Base-by-base conservation (phyloP, 768 basidiomycete species). In the Russula vinacea region DNA sequence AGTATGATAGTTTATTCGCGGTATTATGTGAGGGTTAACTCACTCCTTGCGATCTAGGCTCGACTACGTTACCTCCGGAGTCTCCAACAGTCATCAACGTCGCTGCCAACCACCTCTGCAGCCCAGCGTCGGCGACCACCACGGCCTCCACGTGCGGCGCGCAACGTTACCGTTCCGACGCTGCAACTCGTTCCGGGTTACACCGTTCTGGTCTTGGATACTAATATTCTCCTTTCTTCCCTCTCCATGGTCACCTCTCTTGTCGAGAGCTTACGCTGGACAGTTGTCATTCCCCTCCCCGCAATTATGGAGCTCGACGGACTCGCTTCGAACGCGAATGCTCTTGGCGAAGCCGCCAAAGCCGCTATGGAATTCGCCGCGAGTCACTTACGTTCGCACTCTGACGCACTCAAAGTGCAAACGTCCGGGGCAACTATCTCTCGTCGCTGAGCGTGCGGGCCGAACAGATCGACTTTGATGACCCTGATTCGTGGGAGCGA, bases 231-330 rank as follows among this genome's bases (percentile, higher is more conserved):
- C 0, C 81, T 98, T 17, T 89, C 92, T 0, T 93, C 92, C 0
- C 79, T 98, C 5, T 74, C 85, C 0, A 78, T 89, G 68, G 80
- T 99, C 63, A 74, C 83, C 0, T 82, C 86, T 14, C 79, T 98
- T 63, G 79, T 98, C 57, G 92, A 96, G 73, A 86, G 85, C 64
- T 75, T 85, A 19, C 79, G 78, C 32, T 98, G 94, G 94, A 97
- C 92, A 0, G 80, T 96, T 52, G 79, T 99, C 62, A 78, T 99
- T 0, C 97, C 97, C 4, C 83, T 98, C 3, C 95, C 94, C 0
- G 96, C 97, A 66, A 83, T 98, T 72, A 98, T 95, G 81, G 97
- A 99, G 70, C 86, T 99, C 9, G 96, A 99, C 68, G 94, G 94
- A n/a, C 84, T 98, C 9, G 80, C 83, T 1, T 75, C 78, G 62